Percentiles rank a stretch among this genome's conserved stretches.
Evolutionary conservation across 2,329 filamentous ascomycete genomes (phyloP).

Genomic region (Claviceps purpurea): DNA sequence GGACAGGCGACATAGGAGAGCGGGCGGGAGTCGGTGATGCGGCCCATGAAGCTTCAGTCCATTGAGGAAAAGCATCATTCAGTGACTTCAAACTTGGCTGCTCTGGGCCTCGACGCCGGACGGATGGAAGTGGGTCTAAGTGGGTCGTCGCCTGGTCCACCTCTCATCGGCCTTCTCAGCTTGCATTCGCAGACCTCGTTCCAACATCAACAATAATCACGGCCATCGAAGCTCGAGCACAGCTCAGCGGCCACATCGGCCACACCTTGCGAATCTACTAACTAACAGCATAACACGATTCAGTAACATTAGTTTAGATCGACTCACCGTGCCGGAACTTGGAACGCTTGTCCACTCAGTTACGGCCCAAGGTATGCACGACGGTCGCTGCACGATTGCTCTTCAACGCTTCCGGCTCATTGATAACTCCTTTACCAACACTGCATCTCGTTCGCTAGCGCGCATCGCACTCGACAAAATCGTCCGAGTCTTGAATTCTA

Average conservation of each 20-base stretch:
- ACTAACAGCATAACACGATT: slow-evolving; percentile 12
- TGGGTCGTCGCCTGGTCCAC: too few relatives aligned
- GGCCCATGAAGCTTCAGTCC: neutral
- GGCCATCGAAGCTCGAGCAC: slow-evolving; percentile 4
- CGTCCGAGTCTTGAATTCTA: too few relatives aligned
- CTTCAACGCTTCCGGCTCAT: neutral
- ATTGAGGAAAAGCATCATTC: too few relatives aligned
- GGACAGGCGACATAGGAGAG: neutral
- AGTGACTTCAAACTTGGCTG: too few relatives aligned
- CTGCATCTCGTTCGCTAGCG: neutral
- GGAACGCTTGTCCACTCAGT: neutral
- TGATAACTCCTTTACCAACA: neutral
- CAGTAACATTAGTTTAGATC: neutral
- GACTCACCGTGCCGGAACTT: too few relatives aligned
- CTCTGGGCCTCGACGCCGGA: too few relatives aligned
- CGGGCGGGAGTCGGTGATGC: neutral
- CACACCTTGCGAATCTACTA: slow-evolving; percentile 15
- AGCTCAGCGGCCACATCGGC: slow-evolving; percentile 19
- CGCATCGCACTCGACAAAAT: neutral
- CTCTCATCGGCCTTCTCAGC: neutral
- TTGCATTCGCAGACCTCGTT: neutral
- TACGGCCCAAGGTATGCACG: neutral
- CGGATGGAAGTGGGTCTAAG: too few relatives aligned
- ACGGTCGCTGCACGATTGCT: neutral
- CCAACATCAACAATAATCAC: slow-evolving; percentile 19